A percentile compares a stretch with the other conserved stretches of the same genome.
phyloP scores from a whole-genome alignment of 2,329 filamentous ascomycete genomes.

The Drechslerella stenobrocha region DNA sequence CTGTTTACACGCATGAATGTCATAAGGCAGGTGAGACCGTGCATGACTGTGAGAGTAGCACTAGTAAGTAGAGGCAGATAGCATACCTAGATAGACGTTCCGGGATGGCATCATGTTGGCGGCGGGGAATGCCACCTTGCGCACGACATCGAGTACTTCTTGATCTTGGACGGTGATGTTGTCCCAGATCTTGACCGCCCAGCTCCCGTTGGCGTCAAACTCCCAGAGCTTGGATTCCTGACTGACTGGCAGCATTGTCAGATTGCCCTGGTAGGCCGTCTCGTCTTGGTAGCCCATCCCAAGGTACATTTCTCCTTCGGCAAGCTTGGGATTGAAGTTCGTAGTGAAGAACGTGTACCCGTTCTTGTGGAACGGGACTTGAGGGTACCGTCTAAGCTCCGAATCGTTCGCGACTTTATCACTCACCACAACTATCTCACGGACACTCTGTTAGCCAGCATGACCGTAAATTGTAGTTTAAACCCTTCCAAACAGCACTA shows the following conservation, averaged over 20 bases:
- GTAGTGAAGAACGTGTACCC: conserved; percentile 31
- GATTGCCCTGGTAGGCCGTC: neutral
- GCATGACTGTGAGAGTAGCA: too few species aligned
- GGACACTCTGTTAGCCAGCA: neutral
- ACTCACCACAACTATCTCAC: neutral
- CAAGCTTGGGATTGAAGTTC: conserved; percentile 22
- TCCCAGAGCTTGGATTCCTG: conserved; percentile 4
- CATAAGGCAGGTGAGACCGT: too few species aligned
- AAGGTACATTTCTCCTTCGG: conserved; percentile 18
- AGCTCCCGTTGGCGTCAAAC: conserved; percentile 19
- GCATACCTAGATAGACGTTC: conserved; percentile 31
- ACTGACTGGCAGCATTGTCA: conserved; percentile 2
- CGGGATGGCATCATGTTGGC: conserved; percentile 8
- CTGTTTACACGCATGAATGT: too few species aligned
- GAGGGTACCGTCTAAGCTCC: conserved; percentile 6
- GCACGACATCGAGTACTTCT: neutral
- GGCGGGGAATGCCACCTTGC: conserved; percentile 10
- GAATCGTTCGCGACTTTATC: neutral
- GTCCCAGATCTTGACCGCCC: conserved; percentile 25
- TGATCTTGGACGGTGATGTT: neutral
- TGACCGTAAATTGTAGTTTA: neutral
- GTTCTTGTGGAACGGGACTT: conserved; percentile 21
- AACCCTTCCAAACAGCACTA: neutral
- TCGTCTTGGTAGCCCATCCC: conserved; percentile 25
- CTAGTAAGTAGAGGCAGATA: too few species aligned